Conservation (phyloP, 257 asterid species). For the Primulina eburnea region DNA sequence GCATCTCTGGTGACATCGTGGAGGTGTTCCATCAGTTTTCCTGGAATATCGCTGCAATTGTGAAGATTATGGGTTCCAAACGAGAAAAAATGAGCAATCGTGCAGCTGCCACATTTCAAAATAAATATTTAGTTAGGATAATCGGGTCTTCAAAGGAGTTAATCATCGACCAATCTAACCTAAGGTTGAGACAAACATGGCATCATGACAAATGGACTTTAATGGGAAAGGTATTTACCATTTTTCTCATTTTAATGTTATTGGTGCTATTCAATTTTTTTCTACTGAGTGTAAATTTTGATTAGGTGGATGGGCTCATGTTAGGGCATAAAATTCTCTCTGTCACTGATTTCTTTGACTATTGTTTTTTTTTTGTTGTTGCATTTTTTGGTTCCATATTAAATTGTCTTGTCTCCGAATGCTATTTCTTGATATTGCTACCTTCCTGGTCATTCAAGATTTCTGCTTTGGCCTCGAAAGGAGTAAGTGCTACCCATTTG, state of each 20-base stretch:
- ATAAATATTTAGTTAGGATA: constrained; percentile 51
- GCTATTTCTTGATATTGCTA: neutral
- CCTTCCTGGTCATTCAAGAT: neutral
- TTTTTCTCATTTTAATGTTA: constrained; percentile 12
- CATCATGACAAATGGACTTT: constrained; percentile 54
- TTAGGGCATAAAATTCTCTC: neutral
- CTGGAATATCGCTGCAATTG: constrained; percentile 62
- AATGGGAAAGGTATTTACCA: constrained; percentile 48
- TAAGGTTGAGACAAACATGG: constrained; percentile 63
- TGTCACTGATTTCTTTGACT: neutral
- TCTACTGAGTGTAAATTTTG: neutral
- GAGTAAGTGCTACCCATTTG: constrained; percentile 24
- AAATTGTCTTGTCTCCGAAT: neutral
- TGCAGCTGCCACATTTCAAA: constrained; percentile 21
- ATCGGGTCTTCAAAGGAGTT: constrained; percentile 52
- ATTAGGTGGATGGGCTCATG: neutral
- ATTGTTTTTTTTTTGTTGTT: constrained; percentile 4
- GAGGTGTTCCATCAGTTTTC: constrained; percentile 59
- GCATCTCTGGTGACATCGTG: constrained; percentile 53
- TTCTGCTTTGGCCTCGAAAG: neutral
- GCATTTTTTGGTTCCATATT: neutral
- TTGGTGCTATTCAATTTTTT: neutral
- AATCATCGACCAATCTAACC: constrained; percentile 39
- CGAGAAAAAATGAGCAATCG: constrained; percentile 23
- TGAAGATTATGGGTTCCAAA: constrained; percentile 38